Base-by-base conservation (phyloP, 495 filamentous ascomycete genomes). In the Penicillium mononematosum region DNA sequence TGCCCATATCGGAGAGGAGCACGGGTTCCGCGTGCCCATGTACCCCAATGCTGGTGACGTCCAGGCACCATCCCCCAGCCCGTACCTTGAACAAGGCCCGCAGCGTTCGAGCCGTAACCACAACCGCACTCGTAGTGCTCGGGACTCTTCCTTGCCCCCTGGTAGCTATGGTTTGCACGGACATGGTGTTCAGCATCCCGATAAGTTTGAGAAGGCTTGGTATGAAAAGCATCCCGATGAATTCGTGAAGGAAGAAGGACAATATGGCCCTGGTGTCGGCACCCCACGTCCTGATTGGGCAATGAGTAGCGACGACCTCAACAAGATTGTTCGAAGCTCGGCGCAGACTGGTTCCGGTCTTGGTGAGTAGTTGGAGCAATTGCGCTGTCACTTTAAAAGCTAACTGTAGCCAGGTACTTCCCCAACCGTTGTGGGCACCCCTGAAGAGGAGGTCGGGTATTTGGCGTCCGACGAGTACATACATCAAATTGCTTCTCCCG, bases 11-110 rank as follows among this genome's bases (percentile, higher is more conserved):
- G 84, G 85, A 12, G 86, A 89, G 19, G 90, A 92, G 60, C 84
- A 88, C 58, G 93, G 93, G 12, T 96, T 96, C 59, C 93, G 91
- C 63, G 92, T 98, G 20, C 95, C 94, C 34, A 96, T 99, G 91
- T 88, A 93, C 65, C 87, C 87, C 36, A 85, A 95, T 74, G 92
- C 92, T 39, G 94, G 94, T 43, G 94, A 98, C 71, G 95, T 99
- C 10, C 94, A 99, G 74, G 94, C 94, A 12, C 94, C 94, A 0
- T 92, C 95, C 0, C 91, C 92, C 4, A 83, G 88, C 16, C 89
- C 85, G n/a, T 74, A 73, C 48, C 58, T 77, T 32, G 75, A 81
- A 4, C 72, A 82, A 38, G 72, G 72, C 17, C 77, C 77, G 34
- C 70, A 81, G 19, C 85, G 85, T 20, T 65, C 81, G 60, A 83